Conservation (phyloP, 2,329 filamentous ascomycete species). For the Tricladium varicosporioides region DNA sequence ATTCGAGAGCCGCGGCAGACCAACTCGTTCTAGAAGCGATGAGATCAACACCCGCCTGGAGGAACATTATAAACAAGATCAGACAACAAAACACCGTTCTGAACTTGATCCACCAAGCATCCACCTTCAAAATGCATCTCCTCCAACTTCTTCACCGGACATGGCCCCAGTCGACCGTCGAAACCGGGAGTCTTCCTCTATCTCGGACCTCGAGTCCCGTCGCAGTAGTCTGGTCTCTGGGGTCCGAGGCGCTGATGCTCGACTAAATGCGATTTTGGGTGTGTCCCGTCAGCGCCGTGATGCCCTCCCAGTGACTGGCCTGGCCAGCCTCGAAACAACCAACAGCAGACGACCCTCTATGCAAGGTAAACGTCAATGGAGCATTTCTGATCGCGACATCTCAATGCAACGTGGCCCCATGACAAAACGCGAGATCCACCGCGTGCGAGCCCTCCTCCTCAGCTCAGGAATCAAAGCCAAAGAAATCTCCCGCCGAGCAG, state of each 20-base stretch:
- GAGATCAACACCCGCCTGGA: slow-evolving; percentile 25
- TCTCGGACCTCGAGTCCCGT: slow-evolving; percentile 29
- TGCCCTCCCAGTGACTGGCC: slow-evolving; percentile 43
- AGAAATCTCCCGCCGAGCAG: slow-evolving; percentile 68
- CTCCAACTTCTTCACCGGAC: slow-evolving; percentile 29
- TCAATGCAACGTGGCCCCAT: slow-evolving; percentile 43
- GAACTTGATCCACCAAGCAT: slow-evolving; percentile 46
- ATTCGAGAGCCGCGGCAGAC: slow-evolving; percentile 38
- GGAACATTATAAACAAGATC: slow-evolving; percentile 38
- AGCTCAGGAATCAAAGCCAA: slow-evolving; percentile 87
- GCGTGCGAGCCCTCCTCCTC: slow-evolving; percentile 73
- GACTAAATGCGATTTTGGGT: slow-evolving; percentile 35
- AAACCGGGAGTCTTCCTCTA: slow-evolving; percentile 26
- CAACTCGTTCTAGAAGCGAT: slow-evolving; percentile 25
- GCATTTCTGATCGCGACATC: slow-evolving; percentile 45
- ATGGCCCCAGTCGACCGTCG: slow-evolving; percentile 2
- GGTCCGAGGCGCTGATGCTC: slow-evolving; percentile 28
- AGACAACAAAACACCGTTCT: slow-evolving; percentile 41
- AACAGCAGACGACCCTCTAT: slow-evolving; percentile 22
- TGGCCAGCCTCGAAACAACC: slow-evolving; percentile 39
- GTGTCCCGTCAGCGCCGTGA: slow-evolving; percentile 34
- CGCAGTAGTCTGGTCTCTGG: slow-evolving; percentile 23
- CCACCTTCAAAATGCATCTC: slow-evolving; percentile 40
- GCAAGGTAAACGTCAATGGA: slow-evolving; percentile 45
- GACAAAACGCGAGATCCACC: slow-evolving; percentile 72